Percentiles rank a stretch among this genome's conserved stretches.
These are phyloP conservation scores for Sphaceloma murrayae DNA, from an alignment of 2,329 filamentous ascomycete genomes.

Conservation along the genomic window DNA sequence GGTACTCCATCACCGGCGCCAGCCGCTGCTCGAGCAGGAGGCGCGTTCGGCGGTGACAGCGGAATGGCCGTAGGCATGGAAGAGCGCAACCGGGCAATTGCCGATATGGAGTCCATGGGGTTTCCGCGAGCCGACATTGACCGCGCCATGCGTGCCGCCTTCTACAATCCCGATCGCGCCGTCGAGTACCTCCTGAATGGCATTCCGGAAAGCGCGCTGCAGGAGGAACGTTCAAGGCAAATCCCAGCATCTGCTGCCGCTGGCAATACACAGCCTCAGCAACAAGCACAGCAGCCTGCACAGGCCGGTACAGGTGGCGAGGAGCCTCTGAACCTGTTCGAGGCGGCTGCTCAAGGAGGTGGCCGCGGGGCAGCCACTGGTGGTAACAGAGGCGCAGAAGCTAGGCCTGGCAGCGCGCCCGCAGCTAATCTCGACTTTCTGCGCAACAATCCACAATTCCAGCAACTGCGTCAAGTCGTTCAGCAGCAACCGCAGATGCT, in stretches of 20 bases:
- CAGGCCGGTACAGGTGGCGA: conserved; percentile 34
- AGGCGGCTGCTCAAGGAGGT: conserved; percentile 62
- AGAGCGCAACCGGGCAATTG: conserved; percentile 70
- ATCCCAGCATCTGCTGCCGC: conserved; percentile 25
- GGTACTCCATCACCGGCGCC: conserved; percentile 43
- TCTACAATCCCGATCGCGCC: conserved; percentile 91
- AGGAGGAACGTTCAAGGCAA: conserved; percentile 52
- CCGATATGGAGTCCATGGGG: conserved; percentile 95
- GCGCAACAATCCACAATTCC: conserved; percentile 92
- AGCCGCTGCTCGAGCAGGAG: conserved; percentile 28
- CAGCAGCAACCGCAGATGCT: conserved; percentile 98
- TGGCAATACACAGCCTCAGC: conserved; percentile 32
- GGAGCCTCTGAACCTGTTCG: conserved; percentile 77
- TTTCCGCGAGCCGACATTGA: conserved; percentile 84
- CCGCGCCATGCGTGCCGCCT: conserved; percentile 88
- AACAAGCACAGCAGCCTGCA: background rate
- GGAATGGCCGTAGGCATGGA: conserved; percentile 71
- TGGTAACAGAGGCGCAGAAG: conserved; percentile 44
- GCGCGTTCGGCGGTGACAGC: conserved; percentile 59
- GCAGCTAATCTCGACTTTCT: conserved; percentile 75
- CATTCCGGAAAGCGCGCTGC: conserved; percentile 75
- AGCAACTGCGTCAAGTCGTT: conserved; percentile 91
- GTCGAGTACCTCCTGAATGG: conserved; percentile 92
- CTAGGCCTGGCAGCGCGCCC: conserved; percentile 32
- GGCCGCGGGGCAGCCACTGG: conserved; percentile 36